Evolutionary conservation across 768 basidiomycete genomes (phyloP), one percentile per base, ranked within the genome.

Genomic region (Phylloporus arenicola): DNA sequence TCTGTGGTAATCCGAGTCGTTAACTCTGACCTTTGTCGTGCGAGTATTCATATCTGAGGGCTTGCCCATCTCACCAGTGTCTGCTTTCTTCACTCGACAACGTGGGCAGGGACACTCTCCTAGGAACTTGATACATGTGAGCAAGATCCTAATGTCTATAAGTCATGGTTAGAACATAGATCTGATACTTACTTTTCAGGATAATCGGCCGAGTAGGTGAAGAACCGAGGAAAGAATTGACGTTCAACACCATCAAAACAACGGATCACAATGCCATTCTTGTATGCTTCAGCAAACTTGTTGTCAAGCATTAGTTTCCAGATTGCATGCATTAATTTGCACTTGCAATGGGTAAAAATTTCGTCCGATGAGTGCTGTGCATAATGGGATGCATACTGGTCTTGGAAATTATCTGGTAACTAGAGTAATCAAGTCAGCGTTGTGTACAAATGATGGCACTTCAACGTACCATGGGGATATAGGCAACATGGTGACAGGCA

Each of bases 301-400:
- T 37, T n/a, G 10, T 37, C 35, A 17, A 37, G 17, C 2, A 37
- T 13, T 6, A 37, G 43, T 8, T 44, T 22, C 43, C 30, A 33
- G 30, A 44, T 24, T 3, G 48, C 57, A 3, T 56, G 34, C 52
- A 52, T 48, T 22, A 64, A 57, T 27, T 64, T 55, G 4, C 47
- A 55, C 29, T 55, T 55, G 35, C 56, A 56, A 33, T 61, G 59
- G 3, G 60, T 53, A 34, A 48, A 27, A 54, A 60, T 20, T 56
- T 31, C 43, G 14, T 31, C 30, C 13, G 29, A 11, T 17, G 43
- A 17, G 0, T 1, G 1, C 7, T 43, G 3, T 2, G 2, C 17
- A 20, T 31, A 31, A 11, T 19, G 4, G 9, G 2, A 6, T 10
- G 3, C 12, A 16, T 43, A 31, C 17, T 11, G 16, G 16, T 43